phyloP scores from a whole-genome alignment of 805 yeast genomes.

The Jamesozyma gamospora region DNA sequence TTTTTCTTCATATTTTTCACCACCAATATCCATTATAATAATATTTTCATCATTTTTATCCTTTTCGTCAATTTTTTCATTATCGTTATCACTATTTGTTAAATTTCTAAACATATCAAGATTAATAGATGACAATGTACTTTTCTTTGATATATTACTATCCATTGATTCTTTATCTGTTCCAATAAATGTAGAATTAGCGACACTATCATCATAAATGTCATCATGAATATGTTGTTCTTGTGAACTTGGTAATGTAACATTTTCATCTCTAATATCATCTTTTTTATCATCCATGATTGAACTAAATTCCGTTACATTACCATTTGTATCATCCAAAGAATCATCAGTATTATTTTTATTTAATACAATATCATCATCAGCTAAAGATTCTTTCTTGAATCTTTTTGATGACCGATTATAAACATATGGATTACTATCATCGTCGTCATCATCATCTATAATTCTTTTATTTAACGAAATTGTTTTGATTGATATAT shows the following conservation, averaged over 20 bases:
- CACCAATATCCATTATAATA: slow-evolving; percentile 19
- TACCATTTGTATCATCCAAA: not conserved
- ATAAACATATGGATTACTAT: not conserved
- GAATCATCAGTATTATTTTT: not conserved
- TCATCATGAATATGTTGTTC: not conserved
- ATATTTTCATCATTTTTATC: slow-evolving; percentile 1
- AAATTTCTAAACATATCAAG: too few species aligned
- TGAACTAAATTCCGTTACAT: not conserved
- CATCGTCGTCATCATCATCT: not conserved
- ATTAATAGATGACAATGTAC: too few species aligned
- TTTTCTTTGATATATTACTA: too few species aligned
- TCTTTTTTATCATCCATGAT: not conserved
- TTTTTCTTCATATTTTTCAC: slow-evolving; percentile 11
- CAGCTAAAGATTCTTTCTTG: not conserved
- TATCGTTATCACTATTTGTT: not conserved
- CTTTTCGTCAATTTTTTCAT: not conserved
- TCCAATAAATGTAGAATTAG: too few species aligned
- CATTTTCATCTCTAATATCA: not conserved
- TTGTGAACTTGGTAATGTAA: slow-evolving; percentile 1
- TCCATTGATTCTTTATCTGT: too few species aligned
- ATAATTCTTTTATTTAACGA: not conserved
- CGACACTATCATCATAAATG: not conserved
- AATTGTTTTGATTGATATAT: slow-evolving; percentile 3
- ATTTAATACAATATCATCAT: not conserved
- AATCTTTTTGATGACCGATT: not conserved